Evolutionary conservation across 1,284 basidiomycete species (phyloP).

Genomic region (Cutaneotrichosporon sp.): DNA sequence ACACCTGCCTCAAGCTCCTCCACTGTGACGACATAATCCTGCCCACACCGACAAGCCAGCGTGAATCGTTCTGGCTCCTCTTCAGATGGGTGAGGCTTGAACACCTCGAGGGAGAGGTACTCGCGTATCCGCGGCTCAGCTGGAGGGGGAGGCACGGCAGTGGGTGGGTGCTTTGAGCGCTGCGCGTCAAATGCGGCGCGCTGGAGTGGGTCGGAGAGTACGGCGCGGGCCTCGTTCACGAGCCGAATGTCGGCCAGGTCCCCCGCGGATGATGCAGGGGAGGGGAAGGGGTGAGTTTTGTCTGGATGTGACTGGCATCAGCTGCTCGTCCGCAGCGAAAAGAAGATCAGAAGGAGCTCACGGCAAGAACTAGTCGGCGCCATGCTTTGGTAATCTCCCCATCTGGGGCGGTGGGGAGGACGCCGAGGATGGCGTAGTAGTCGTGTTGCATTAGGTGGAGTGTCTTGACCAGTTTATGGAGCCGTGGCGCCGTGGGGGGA

Average conservation of each 20-base stretch:
- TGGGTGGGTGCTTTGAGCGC: not conserved
- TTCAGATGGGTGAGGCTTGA: slow-evolving; percentile 25
- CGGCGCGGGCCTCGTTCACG: slow-evolving; percentile 45
- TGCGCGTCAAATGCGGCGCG: slow-evolving; percentile 17
- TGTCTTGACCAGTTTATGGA: too few species aligned
- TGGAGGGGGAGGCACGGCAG: not conserved
- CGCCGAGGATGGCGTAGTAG: slow-evolving; percentile 40
- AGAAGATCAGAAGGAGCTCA: slow-evolving; percentile 15
- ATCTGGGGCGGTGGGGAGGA: slow-evolving; percentile 25
- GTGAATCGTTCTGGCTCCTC: slow-evolving; percentile 40
- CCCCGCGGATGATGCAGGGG: not conserved
- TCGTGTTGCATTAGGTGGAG: slow-evolving; percentile 25
- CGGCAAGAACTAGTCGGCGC: slow-evolving; percentile 37
- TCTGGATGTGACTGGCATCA: slow-evolving; percentile 40
- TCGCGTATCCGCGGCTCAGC: slow-evolving; percentile 18
- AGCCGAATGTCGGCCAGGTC: slow-evolving; percentile 34
- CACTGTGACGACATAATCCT: slow-evolving; percentile 40
- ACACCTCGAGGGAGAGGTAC: slow-evolving; percentile 39
- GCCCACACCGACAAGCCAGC: slow-evolving; percentile 48
- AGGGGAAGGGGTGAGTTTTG: slow-evolving; percentile 16
- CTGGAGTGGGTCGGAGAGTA: slow-evolving; percentile 32
- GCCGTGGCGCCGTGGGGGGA: too few species aligned
- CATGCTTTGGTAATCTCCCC: slow-evolving; percentile 41
- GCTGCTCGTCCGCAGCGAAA: not conserved
- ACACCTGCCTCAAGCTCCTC: slow-evolving; percentile 48